These are phyloP conservation scores for Salvia splendens DNA, from an alignment of 257 asterid genomes.

Conservation along the genomic window DNA sequence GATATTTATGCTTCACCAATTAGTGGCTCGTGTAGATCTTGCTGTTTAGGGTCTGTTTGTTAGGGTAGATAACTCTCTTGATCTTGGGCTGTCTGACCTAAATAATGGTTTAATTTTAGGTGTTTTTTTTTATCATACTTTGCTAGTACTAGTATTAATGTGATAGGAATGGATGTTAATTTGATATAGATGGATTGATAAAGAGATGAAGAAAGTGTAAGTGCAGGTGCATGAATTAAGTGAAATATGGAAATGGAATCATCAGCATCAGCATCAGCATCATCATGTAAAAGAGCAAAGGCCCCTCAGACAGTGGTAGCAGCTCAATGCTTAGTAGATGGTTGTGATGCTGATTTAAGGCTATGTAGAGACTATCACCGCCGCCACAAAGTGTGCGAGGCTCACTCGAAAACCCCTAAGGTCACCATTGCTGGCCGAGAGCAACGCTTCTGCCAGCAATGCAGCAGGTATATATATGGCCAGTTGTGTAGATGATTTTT, in stretches of 20 bases:
- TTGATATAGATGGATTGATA: no score
- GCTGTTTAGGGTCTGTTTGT: no score
- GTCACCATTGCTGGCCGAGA: slow-evolving; percentile 73
- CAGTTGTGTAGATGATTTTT: no score
- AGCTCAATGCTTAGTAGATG: slow-evolving; percentile 82
- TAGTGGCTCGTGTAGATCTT: no score
- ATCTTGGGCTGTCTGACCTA: no score
- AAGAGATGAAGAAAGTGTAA: no score
- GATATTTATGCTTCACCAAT: no score
- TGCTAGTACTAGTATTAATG: no score
- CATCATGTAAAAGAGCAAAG: slow-evolving; percentile 58
- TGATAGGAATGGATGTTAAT: no score
- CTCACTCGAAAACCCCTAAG: slow-evolving; percentile 75
- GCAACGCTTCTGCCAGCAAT: slow-evolving; percentile 92
- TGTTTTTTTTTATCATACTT: no score
- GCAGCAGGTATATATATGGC: slow-evolving; percentile 91
- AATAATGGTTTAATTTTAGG: no score
- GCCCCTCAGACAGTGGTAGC: slow-evolving; percentile 45
- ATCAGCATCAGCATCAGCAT: slow-evolving; percentile 37
- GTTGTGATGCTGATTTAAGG: slow-evolving; percentile 80
- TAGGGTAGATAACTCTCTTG: no score
- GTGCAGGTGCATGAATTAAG: not conserved
- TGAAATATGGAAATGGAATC: slow-evolving; percentile 53
- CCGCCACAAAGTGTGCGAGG: slow-evolving; percentile 86
- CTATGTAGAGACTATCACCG: slow-evolving; percentile 86